Base-by-base conservation (phyloP, 2,329 filamentous ascomycete genomes). In the Penicillium digitatum region DNA sequence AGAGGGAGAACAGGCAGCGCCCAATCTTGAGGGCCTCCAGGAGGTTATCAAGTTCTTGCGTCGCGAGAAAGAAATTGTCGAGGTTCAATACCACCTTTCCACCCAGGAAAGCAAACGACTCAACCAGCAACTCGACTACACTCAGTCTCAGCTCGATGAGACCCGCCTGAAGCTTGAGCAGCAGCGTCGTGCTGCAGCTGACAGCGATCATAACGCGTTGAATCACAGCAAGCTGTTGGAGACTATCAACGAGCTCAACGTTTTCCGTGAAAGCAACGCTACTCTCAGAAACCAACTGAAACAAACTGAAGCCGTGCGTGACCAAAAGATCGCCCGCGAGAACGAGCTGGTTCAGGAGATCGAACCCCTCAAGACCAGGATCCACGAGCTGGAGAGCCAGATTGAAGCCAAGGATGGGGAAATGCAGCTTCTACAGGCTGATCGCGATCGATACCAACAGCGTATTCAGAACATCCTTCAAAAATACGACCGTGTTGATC, bases 31-130 rank as follows among this genome's bases (percentile, higher is more conserved):
- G 62, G 89, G 89, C 50, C 82, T 96, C 10, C 88, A 94, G 58
- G 93, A 97, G 67, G 84, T 99, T 54, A 95, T 95, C 74, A 88
- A 84, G 58, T 99, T 94, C 72, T 79, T 99, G 58, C 87, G 93
- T 43, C 88, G 90, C 39, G 95, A 99, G 75, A 99, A 97, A 78
- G 94, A 97, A 70, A 97, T 99, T 62, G 82, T 96, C 9, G 93
- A 99, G 65, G 90, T 96, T n/a, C 93, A 97, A 68, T 89, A 91
- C 66, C 92, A 96, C 64, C 80, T 97, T 42, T 92, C 93, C 66
- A 81, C 86, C 0, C 90, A 95, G 65, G 94, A 99, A 74, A 82
- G 85, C 51, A 95, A 95, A 74, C 86, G 94, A 51, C 76, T 96
- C 39, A 89, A 93, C 67, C 90, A 96, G 66, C 91, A 97, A 68